Conservation (phyloP, 345 rosid genomes). For the Eucalyptus globulus region DNA sequence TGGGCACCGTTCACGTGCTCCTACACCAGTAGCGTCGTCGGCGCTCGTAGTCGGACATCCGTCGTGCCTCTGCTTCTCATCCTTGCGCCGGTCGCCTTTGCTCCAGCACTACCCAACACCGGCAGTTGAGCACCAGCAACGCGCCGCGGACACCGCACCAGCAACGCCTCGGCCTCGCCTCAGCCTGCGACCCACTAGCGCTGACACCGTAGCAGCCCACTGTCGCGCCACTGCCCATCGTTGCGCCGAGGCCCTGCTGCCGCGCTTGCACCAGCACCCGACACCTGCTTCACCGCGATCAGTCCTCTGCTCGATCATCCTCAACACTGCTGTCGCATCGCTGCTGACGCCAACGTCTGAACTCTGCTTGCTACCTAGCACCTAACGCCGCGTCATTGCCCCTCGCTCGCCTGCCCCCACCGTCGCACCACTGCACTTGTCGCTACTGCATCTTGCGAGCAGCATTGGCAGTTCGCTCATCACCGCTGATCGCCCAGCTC, state of each 20-base stretch:
- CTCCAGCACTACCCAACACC: no score
- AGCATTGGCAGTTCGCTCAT: no score
- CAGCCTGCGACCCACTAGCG: fast-evolving
- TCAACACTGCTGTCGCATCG: fast-evolving
- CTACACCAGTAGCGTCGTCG: fast-evolving
- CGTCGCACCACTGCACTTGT: fast-evolving
- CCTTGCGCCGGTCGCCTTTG: fast-evolving
- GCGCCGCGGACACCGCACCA: no score
- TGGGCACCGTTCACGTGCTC: fast-evolving
- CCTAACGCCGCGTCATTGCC: no score
- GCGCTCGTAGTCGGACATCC: fast-evolving
- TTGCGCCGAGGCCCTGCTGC: fast-evolving
- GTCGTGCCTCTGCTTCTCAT: fast-evolving
- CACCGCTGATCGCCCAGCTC: no score
- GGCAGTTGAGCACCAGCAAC: no score
- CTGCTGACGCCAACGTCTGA: fast-evolving
- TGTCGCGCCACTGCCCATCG: no score
- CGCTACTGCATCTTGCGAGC: fast-evolving
- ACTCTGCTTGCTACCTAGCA: no score
- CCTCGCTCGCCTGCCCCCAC: fast-evolving
- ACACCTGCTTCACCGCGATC: no score
- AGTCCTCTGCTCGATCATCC: no score
- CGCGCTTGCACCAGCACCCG: no score
- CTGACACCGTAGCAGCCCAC: fast-evolving
- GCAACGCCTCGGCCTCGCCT: no score